phyloP scores from a whole-genome alignment of 208 protist genomes.

The Trypanosoma melophagium region DNA sequence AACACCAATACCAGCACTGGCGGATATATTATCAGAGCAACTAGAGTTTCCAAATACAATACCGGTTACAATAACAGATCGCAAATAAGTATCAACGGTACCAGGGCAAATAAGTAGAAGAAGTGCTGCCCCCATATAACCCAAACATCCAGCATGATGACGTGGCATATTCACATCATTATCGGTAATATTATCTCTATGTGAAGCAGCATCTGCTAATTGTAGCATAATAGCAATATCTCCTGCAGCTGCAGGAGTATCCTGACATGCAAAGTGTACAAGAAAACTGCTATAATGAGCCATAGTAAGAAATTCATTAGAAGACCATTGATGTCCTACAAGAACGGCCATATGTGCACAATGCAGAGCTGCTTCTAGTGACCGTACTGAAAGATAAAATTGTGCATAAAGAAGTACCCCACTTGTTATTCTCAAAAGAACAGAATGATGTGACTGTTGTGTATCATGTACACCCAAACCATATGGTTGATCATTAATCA shows the following conservation, averaged over 20 bases:
- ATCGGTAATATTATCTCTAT: conserved; percentile 9
- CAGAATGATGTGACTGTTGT: conserved; percentile 30
- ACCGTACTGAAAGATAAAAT: conserved; percentile 63
- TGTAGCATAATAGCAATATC: conserved; percentile 80
- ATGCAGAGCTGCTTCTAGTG: conserved; percentile 50
- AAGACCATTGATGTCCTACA: conserved; percentile 75
- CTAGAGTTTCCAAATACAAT: conserved; percentile 9
- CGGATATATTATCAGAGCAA: conserved; percentile 6
- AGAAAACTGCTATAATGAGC: conserved; percentile 77
- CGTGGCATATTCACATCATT: conserved; percentile 17
- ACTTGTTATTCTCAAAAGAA: conserved; percentile 71
- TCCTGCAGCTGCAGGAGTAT: conserved; percentile 62
- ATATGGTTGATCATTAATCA: conserved; percentile 10
- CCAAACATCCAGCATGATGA: conserved; percentile 43
- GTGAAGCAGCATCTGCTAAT: conserved; percentile 36
- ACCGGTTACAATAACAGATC: conserved; percentile 37
- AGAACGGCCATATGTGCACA: conserved; percentile 72
- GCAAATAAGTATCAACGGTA: conserved; percentile 53
- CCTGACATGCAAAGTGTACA: conserved; percentile 46
- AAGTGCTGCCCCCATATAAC: conserved; percentile 59
- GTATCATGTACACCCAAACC: conserved; percentile 1
- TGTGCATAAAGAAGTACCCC: conserved; percentile 81
- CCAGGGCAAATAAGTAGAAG: conserved; percentile 69
- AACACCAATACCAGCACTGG: neutral
- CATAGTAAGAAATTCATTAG: conserved; percentile 56